Base-by-base conservation (phyloP, 176 grass and related monocot species). In the Elymus sibiricus region DNA sequence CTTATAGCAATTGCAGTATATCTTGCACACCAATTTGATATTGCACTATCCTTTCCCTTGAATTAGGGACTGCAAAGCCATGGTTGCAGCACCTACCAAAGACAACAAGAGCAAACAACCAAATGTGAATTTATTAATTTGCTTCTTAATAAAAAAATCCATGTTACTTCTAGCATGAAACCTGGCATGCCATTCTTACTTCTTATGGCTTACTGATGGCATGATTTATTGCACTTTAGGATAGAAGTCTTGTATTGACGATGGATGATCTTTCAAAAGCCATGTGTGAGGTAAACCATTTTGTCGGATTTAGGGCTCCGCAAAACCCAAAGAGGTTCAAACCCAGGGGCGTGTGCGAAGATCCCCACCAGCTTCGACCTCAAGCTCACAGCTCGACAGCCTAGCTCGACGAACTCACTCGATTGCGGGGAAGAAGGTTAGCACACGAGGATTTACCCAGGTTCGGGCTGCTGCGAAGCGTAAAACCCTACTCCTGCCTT, bases 231-330 rank as follows among this genome's bases (percentile, higher is more conserved):
- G 16, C 79, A 60, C 68, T 92, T 49, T 92, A 98, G 97, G 97
- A 98, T 91, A 98, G 89, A 62, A 90, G 97, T 55, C 88, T 94
- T 86, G 97, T 98, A 16, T 88, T 98, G 79, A 94, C 94, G 11
- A 98, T 98, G 92, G 97, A 98, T 78, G 94, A 96, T 94, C 93
- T 98, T 86, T 98, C 97, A 35, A 98, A 98, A 91, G 90, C 94
- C 55, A 79, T 98, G 72, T 82, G 65, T 83, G 92, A 98, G 90
- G 97, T 94, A 90, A 85, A 84, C 64, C n/a, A n/a, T n/a, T n/a
- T n/a, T n/a, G n/a, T n/a, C n/a, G n/a, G n/a, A n/a, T n/a, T n/a
- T n/a, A n/a, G n/a, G n/a, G n/a, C n/a, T n/a, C n/a, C n/a, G n/a
- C n/a, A n/a, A n/a, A n/a, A n/a, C n/a, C n/a, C n/a, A n/a, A n/a